Evolutionary conservation across 2,329 filamentous ascomycete genomes (phyloP).

Genomic region (Aspergillus sojae): DNA sequence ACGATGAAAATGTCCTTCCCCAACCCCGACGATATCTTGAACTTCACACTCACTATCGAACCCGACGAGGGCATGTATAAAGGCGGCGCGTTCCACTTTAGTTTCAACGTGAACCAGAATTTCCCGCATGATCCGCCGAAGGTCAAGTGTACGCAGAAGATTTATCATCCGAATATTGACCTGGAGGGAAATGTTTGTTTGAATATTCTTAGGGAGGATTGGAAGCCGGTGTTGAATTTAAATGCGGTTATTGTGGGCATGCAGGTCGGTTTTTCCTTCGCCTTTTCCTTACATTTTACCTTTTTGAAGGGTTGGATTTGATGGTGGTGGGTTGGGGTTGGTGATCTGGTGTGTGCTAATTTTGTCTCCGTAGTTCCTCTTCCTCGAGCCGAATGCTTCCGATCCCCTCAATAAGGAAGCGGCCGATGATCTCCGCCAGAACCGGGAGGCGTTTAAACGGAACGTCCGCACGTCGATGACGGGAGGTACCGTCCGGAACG

Average conservation of each 20-base stretch:
- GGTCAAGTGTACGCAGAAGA: conserved; percentile 95
- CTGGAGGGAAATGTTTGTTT: conserved; percentile 96
- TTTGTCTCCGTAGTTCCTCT: conserved; percentile 70
- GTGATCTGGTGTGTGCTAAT: background rate
- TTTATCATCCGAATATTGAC: conserved; percentile 99
- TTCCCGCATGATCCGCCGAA: conserved; percentile 98
- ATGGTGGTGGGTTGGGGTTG: background rate
- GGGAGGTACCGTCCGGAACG: conserved; percentile 74
- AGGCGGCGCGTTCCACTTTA: conserved; percentile 83
- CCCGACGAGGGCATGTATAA: conserved; percentile 75
- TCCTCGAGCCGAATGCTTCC: conserved; percentile 94
- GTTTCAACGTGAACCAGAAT: conserved; percentile 88
- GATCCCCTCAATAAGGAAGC: conserved; percentile 99
- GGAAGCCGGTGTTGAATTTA: conserved; percentile 96
- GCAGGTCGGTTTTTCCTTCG: conserved; percentile 60
- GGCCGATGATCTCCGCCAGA: conserved; percentile 84
- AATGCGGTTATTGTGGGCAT: conserved; percentile 95
- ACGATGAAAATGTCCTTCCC: conserved; percentile 63
- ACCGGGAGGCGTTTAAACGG: conserved; percentile 85
- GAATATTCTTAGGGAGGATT: conserved; percentile 96
- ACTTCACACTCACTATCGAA: conserved; percentile 53
- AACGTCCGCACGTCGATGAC: conserved; percentile 85
- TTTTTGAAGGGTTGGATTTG: background rate
- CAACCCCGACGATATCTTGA: conserved; percentile 61
- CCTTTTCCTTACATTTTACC: background rate